phyloP scores from a whole-genome alignment of 2,329 filamentous ascomycete species.

The Aureobasidium vineae region DNA sequence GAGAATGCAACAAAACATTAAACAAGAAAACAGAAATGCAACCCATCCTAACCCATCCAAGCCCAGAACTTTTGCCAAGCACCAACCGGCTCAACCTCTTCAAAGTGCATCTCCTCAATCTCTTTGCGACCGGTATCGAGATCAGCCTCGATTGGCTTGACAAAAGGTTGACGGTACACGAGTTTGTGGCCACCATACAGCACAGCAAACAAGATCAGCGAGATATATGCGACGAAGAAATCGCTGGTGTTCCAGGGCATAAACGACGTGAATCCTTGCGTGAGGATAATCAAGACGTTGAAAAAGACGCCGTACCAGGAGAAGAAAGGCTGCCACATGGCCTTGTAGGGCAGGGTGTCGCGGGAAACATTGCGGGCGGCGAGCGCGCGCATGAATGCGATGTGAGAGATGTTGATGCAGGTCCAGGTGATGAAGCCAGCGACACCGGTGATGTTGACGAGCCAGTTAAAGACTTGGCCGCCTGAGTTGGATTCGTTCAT shows the following conservation, averaged over 20 bases:
- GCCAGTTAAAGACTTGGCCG: conserved; percentile 68
- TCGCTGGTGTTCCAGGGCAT: conserved; percentile 64
- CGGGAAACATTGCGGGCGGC: conserved; percentile 66
- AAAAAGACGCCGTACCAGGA: conserved; percentile 66
- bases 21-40: neutral
- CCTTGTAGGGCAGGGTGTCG: conserved; percentile 67
- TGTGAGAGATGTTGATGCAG: conserved; percentile 68
- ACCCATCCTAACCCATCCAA: conserved; percentile 24
- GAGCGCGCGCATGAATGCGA: conserved; percentile 67
- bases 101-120: conserved; percentile 39
- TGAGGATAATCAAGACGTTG: conserved; percentile 43
- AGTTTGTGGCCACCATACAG: conserved; percentile 72
- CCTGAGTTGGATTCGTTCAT: conserved; percentile 66
- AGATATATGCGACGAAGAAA: conserved; percentile 72
- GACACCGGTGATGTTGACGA: conserved; percentile 59
- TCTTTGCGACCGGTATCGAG: conserved; percentile 44
- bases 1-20: neutral
- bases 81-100: conserved; percentile 37
- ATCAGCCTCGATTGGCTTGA: conserved; percentile 46
- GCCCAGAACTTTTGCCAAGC: conserved; percentile 38
- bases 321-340: conserved; percentile 65
- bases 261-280: conserved; percentile 50
- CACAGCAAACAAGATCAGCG: conserved; percentile 63
- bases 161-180: conserved; percentile 47
- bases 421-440: conserved; percentile 65